Conservation (phyloP, 140 eudicot species). For the Anethum foeniculum region DNA sequence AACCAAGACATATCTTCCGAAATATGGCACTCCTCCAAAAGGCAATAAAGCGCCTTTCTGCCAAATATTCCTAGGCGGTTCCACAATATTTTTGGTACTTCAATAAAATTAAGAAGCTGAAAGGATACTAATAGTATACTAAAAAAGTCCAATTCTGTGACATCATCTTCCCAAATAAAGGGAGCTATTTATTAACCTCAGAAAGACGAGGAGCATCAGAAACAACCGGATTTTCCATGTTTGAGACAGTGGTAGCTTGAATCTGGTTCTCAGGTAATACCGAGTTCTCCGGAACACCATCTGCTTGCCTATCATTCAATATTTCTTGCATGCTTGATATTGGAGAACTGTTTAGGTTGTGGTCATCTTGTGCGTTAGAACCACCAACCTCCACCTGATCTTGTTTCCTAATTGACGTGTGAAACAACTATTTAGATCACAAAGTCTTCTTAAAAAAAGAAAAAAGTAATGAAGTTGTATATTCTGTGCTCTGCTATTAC, state of each 20-base stretch:
- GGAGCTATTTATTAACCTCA: conserved; percentile 43
- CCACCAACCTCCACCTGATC: conserved; percentile 32
- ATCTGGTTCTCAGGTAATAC: conserved; percentile 34
- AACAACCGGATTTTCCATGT: conserved; percentile 33
- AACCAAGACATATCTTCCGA: not conserved
- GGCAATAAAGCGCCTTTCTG: not conserved
- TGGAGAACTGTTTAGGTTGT: conserved; percentile 15
- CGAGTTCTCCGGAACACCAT: conserved; percentile 22
- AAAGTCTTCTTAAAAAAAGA: not conserved
- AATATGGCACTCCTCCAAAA: not conserved
- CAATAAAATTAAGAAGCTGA: not conserved
- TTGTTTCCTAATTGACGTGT: conserved; percentile 37
- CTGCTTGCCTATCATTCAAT: conserved; percentile 19
- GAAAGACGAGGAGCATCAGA: conserved; percentile 32
- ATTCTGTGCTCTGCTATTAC: not conserved
- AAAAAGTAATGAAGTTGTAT: not conserved
- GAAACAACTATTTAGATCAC: not conserved
- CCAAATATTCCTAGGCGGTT: not conserved
- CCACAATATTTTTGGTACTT: not conserved
- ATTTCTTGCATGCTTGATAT: conserved; percentile 18
- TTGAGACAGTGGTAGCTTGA: conserved; percentile 42
- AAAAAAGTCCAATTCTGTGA: not conserved
- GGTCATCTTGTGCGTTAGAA: conserved; percentile 19
- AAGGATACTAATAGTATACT: not conserved
- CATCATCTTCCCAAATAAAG: not conserved